Conservation (phyloP, 2,329 filamentous ascomycete species). For the Claviceps spartinae region DNA sequence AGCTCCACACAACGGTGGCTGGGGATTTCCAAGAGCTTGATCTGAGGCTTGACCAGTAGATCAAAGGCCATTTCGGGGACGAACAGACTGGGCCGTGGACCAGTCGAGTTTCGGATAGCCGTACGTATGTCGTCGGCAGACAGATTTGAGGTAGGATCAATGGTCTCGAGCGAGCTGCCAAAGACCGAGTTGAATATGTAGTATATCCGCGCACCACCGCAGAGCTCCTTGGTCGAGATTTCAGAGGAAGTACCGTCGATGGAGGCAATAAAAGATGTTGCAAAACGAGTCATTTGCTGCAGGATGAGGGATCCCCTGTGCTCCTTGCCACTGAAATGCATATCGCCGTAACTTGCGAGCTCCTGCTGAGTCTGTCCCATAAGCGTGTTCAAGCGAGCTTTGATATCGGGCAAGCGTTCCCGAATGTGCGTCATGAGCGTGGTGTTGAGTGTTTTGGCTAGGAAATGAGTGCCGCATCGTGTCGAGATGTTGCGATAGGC, state of each 20-base stretch:
- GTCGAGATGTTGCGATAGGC: constrained; percentile 93
- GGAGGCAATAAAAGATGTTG: constrained; percentile 93
- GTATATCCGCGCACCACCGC: constrained; percentile 88
- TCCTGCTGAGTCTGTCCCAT: constrained; percentile 99
- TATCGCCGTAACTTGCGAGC: constrained; percentile 92
- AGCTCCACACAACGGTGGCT: constrained; percentile 95
- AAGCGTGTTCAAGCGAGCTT: constrained; percentile 88
- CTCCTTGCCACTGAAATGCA: constrained; percentile 94
- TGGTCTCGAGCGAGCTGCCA: constrained; percentile 87
- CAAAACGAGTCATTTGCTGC: constrained; percentile 96
- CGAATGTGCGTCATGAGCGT: constrained; percentile 95
- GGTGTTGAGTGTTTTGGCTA: constrained; percentile 88
- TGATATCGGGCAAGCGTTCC: constrained; percentile 92
- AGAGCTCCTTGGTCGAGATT: constrained; percentile 96
- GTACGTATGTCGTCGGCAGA: constrained; percentile 91
- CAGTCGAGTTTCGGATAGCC: constrained; percentile 94
- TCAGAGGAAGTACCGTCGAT: constrained; percentile 98
- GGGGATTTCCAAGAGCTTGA: constrained; percentile 88
- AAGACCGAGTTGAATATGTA: constrained; percentile 99
- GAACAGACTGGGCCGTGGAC: constrained; percentile 86
- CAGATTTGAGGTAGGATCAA: constrained; percentile 91
- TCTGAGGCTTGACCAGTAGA: constrained; percentile 93
- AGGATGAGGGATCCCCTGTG: constrained; percentile 89
- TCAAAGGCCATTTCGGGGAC: constrained; percentile 97
- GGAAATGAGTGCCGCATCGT: constrained; percentile 82